phyloP scores from a whole-genome alignment of 164 flowering plant genomes.

The Kalanchoe fedtschenkoi region DNA sequence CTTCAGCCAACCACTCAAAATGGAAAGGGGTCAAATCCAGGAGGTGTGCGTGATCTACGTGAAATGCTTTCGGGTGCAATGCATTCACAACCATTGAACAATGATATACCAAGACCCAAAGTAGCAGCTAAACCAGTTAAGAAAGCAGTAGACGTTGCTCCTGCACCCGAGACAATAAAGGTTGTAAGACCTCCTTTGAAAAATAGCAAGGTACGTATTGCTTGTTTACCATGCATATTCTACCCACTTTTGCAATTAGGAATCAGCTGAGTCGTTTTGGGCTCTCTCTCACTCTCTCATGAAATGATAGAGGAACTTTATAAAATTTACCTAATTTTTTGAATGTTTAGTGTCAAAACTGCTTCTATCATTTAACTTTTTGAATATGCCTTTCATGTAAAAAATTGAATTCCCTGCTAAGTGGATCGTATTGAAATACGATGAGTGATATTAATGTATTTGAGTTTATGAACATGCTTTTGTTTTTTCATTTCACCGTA shows the following conservation, averaged over 20 bases:
- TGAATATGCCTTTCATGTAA: too few species aligned
- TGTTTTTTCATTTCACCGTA: too few species aligned
- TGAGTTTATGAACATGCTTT: too few species aligned
- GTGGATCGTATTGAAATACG: too few species aligned
- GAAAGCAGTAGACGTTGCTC: slow-evolving; percentile 33
- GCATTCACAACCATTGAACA: slow-evolving; percentile 39
- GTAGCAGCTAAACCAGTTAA: slow-evolving; percentile 24
- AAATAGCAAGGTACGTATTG: slow-evolving; percentile 39
- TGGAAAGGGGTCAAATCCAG: slow-evolving; percentile 33
- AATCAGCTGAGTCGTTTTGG: neutral
- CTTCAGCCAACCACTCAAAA: slow-evolving; percentile 30
- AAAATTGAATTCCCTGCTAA: too few species aligned
- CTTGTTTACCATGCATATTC: neutral
- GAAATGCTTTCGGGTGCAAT: slow-evolving; percentile 75
- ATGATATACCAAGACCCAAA: slow-evolving; percentile 38
- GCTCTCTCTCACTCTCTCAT: too few species aligned
- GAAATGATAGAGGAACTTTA: too few species aligned
- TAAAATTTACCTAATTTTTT: too few species aligned
- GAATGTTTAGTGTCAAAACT: too few species aligned
- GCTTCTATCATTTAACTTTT: too few species aligned
- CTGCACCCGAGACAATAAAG: slow-evolving; percentile 32
- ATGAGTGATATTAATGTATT: too few species aligned
- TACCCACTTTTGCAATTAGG: neutral
- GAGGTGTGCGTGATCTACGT: slow-evolving; percentile 63
- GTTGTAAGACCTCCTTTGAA: slow-evolving; percentile 24